phyloP scores from a whole-genome alignment of 345 rosid genomes.

The Raphanus raphanistrum region DNA sequence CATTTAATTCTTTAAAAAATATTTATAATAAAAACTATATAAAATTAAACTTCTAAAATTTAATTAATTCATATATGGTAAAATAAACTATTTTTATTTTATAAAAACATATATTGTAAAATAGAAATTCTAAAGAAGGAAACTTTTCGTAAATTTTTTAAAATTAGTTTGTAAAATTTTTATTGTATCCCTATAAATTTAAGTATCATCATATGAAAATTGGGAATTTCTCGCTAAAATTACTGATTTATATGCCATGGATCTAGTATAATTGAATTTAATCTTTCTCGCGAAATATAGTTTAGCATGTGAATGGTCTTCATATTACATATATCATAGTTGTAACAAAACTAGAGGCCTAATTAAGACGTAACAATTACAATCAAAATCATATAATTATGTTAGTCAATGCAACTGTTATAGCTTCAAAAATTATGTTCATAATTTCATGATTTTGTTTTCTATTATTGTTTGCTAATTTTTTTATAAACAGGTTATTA shows the following conservation, averaged over 20 bases:
- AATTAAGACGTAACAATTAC: not conserved
- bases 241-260: not conserved
- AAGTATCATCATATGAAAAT: constrained; percentile 7
- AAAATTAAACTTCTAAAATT: too few relatives aligned
- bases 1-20: too few relatives aligned
- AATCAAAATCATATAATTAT: not conserved
- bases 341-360: not conserved
- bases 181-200: not conserved
- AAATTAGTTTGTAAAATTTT: too few relatives aligned
- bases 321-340: constrained; percentile 11
- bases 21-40: too few relatives aligned
- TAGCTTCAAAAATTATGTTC: not conserved
- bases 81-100: too few relatives aligned
- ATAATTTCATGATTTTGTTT: not conserved
- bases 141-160: too few relatives aligned
- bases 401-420: not conserved
- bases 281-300: not conserved
- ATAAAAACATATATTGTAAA: too few relatives aligned
- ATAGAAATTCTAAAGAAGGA: too few relatives aligned
- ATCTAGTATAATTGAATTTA: not conserved
- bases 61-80: too few relatives aligned
- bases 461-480: not conserved
- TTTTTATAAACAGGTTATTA: constrained; percentile 37
- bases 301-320: not conserved
- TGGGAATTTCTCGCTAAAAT: not conserved